Conservation (phyloP, 495 filamentous ascomycete species). For the Cryomyces minteri region DNA sequence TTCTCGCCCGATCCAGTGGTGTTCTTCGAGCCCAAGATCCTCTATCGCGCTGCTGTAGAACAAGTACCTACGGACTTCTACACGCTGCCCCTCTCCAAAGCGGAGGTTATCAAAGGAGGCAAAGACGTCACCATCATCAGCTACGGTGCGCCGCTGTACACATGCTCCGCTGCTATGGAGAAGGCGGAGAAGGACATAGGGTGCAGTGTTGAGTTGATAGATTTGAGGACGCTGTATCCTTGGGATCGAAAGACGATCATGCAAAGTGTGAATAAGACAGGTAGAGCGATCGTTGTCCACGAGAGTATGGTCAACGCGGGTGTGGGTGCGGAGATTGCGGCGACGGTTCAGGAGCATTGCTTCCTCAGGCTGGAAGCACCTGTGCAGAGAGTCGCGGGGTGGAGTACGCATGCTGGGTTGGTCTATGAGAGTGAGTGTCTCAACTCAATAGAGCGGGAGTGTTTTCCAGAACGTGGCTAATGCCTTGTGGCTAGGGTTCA, state of each 20-base stretch:
- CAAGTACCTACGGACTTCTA: conserved; percentile 78
- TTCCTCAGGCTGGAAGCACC: conserved; percentile 87
- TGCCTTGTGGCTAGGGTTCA: conserved; percentile 29
- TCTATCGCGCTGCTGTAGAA: conserved; percentile 90
- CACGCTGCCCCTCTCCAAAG: conserved; percentile 69
- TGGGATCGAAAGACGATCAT: conserved; percentile 82
- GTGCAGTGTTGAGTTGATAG: conserved; percentile 72
- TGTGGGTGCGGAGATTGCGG: conserved; percentile 82
- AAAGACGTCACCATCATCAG: conserved; percentile 73
- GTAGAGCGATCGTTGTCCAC: conserved; percentile 80
- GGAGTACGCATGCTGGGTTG: conserved; percentile 73
- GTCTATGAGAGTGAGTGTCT: conserved; percentile 36
- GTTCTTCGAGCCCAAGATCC: conserved; percentile 92
- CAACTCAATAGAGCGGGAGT: not conserved
- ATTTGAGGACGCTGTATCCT: conserved; percentile 80
- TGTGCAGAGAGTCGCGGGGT: conserved; percentile 76
- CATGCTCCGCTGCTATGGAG: conserved; percentile 61
- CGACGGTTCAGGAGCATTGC: conserved; percentile 75
- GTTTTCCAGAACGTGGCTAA: not conserved
- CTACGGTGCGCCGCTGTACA: conserved; percentile 86
- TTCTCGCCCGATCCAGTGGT: conserved; percentile 75
- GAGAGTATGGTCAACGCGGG: conserved; percentile 94
- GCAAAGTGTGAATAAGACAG: conserved; percentile 76
- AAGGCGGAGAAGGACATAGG: conserved; percentile 68
- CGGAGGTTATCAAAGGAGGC: conserved; percentile 73